Conservation (phyloP, 2,329 filamentous ascomycete genomes). For the Mariannaea elegans region DNA sequence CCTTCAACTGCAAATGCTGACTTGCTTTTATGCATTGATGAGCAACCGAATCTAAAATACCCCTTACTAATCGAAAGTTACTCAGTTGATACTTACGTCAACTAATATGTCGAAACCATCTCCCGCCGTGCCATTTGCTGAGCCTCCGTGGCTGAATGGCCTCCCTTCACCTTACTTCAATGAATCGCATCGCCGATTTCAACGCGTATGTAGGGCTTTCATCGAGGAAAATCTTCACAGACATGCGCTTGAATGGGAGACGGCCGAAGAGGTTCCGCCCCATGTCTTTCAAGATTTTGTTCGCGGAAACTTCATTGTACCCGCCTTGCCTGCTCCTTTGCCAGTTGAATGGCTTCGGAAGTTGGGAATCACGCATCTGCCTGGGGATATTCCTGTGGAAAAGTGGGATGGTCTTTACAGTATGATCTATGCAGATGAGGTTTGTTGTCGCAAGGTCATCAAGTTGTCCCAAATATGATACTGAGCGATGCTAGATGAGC, state of each 20-base stretch:
- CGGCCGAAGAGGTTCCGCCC: slow-evolving; percentile 67
- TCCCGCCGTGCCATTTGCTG: slow-evolving; percentile 75
- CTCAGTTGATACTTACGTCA: no score
- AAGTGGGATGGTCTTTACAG: slow-evolving; percentile 79
- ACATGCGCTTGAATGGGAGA: slow-evolving; percentile 76
- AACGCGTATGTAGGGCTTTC: slow-evolving; percentile 74
- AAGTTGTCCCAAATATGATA: not conserved
- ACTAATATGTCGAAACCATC: no score
- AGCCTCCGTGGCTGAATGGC: slow-evolving; percentile 75
- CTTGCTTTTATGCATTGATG: no score
- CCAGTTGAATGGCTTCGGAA: slow-evolving; percentile 73
- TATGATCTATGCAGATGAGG: slow-evolving; percentile 72
- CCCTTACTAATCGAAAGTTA: no score
- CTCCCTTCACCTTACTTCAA: slow-evolving; percentile 78
- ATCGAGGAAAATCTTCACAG: slow-evolving; percentile 69
- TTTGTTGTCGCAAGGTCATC: slow-evolving; percentile 7
- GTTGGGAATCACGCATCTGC: slow-evolving; percentile 71
- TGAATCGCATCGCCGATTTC: slow-evolving; percentile 70
- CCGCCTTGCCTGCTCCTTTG: slow-evolving; percentile 73
- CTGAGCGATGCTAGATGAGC: slow-evolving; percentile 61
- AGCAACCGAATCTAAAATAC: no score
- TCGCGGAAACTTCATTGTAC: slow-evolving; percentile 74
- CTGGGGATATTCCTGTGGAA: slow-evolving; percentile 73
- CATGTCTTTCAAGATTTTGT: slow-evolving; percentile 73
- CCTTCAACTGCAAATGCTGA: no score